Percentiles rank a stretch among this genome's conserved stretches.
phyloP scores from a whole-genome alignment of 2,329 filamentous ascomycete species.

The Cercospora janseana region DNA sequence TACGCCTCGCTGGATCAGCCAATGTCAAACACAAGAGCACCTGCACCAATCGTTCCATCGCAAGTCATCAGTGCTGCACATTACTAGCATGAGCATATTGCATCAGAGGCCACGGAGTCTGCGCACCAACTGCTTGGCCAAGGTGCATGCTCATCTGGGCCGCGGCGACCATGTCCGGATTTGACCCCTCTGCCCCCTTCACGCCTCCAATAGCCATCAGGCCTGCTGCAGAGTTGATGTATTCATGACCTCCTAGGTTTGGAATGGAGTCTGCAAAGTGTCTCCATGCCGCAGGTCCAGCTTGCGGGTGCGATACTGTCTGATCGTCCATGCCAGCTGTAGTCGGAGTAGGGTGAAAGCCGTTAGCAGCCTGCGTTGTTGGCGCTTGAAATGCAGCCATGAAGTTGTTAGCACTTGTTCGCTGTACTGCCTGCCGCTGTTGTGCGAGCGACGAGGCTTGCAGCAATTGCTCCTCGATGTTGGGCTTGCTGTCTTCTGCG shows the following conservation, averaged over 20 bases:
- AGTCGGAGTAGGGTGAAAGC: constrained; percentile 16
- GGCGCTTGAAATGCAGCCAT: constrained; percentile 26
- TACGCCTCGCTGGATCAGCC: no score
- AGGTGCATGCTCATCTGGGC: constrained; percentile 28
- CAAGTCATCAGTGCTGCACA: no score
- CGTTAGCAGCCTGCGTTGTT: constrained; percentile 12
- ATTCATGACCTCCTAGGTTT: constrained; percentile 22
- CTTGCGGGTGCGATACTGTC: constrained; percentile 13
- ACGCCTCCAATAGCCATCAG: constrained; percentile 22
- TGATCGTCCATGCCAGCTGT: constrained; percentile 19
- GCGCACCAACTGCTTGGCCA: constrained; percentile 21
- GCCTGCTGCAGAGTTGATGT: constrained; percentile 17
- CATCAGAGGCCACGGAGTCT: constrained; percentile 30
- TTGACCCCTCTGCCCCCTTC: constrained; percentile 16
- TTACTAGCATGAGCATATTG: no score
- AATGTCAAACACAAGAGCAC: no score
- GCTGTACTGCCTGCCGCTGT: constrained; percentile 15
- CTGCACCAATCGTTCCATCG: no score
- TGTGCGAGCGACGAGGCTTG: constrained; percentile 21
- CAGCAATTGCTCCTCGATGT: constrained; percentile 27
- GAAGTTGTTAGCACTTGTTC: constrained; percentile 20
- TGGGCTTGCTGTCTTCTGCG: constrained; percentile 25
- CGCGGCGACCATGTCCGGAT: constrained; percentile 14
- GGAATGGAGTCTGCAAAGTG: constrained; percentile 34
- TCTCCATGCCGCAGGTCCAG: constrained; percentile 35